Base-by-base conservation (phyloP, 176 grass and related monocot species). In the Phragmites australis region DNA sequence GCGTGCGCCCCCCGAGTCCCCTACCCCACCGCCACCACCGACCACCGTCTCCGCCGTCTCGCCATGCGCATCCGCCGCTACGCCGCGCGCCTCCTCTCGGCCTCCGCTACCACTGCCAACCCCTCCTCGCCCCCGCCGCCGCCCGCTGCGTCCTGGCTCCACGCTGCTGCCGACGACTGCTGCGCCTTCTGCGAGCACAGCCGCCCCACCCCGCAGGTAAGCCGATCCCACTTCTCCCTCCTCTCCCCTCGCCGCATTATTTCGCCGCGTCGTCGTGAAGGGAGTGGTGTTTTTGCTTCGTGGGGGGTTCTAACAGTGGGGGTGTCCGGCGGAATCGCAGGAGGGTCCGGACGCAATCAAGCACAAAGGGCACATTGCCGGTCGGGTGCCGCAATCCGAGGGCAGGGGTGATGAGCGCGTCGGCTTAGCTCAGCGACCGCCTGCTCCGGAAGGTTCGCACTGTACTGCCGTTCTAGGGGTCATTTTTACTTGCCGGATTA, bases 1-100 rank as follows among this genome's bases (percentile, higher is more conserved):
- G 29, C 76, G 77, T 42, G 77, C 55, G 41, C 46, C 14, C 41
- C 34, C 50, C 60, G 11, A 54, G 15, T 37, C 16, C 65, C 46
- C 55, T 18, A 9, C 11, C 19, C 69, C 68, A 11, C 50, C 25
- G 1, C 69, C 39, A 9, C 53, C 81, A 55, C 72, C 65, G n/a
- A 15, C 32, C 72, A 54, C 81, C 54, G 10, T 4, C 68, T 18
- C 44, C 34, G 55, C 44, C 5, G 65, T 12, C 55, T 1, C 37
- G 65, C 78, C 88, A 89, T 89, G 88, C 88, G 88, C 82, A 89
- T 89, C 83, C 88, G 88, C 49, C 83, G 88, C 22, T 82, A 89
- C 83, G 88, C 88, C 41, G 87, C 87, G 40, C 82, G 83, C 57
- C 87, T 89, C 78, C 87, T 89, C 71, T 74, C 87, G 21, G 25